Percentiles rank a stretch among this genome's conserved stretches.
Conservation (phyloP, 306 rosid species). For the Corylus avellana region DNA sequence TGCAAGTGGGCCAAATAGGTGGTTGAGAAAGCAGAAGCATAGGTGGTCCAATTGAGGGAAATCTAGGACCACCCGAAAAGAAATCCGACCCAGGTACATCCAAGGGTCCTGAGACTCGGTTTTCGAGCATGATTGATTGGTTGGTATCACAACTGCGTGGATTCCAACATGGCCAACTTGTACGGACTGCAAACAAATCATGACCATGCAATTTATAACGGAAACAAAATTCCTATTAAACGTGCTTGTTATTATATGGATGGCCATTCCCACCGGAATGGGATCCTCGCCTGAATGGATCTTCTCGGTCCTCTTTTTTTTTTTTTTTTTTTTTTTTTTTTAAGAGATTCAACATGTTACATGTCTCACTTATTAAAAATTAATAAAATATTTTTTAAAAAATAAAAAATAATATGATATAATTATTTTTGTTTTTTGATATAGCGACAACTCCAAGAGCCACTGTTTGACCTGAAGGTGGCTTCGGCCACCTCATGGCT, state of each 20-base stretch:
- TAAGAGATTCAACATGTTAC: too few species aligned
- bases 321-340: too few species aligned
- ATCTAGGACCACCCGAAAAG: constrained; percentile 13
- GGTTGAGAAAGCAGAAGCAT: too few species aligned
- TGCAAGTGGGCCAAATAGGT: constrained; percentile 16
- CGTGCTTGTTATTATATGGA: neutral
- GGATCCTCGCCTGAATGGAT: too few species aligned
- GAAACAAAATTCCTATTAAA: neutral
- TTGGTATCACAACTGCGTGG: neutral
- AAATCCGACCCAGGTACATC: constrained; percentile 8
- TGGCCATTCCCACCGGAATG: neutral
- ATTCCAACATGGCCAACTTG: neutral
- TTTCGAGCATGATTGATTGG: neutral
- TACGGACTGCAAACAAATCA: neutral
- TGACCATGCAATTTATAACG: neutral
- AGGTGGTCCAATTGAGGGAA: constrained; percentile 9
- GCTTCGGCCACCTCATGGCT: too few species aligned
- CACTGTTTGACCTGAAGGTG: too few species aligned
- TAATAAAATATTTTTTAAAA: too few species aligned
- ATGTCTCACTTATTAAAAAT: too few species aligned
- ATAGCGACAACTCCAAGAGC: too few species aligned
- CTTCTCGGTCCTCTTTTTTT: too few species aligned
- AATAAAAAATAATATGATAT: too few species aligned
- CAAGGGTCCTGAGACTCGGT: neutral
- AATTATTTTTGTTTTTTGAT: too few species aligned